Base-by-base conservation (phyloP, 495 filamentous ascomycete species). In the Parachaetomium inaequale region DNA sequence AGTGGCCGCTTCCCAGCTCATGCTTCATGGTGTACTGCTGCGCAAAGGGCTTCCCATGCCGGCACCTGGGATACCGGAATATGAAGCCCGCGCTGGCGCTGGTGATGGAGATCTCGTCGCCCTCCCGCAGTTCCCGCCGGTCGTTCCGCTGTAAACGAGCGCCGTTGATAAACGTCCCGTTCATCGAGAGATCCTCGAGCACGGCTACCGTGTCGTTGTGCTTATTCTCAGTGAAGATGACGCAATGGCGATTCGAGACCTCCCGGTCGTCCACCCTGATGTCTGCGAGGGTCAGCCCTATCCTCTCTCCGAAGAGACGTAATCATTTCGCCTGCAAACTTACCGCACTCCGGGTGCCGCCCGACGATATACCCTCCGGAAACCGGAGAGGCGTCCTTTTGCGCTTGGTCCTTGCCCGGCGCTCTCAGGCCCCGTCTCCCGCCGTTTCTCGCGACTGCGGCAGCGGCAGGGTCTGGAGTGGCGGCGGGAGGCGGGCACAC, bases 141-240 rank as follows among this genome's bases (percentile, higher is more conserved):
- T 96, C 90, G 72, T 98, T 99, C 50, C 94, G 87, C 15, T 93
- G 93, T 36, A 99, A 85, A 34, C 95, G 81, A 4, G 88, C 88
- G 65, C 96, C 91, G 68, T 97, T 97, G 55, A 99, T 88, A 72
- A 91, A 97, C 2, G 95, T 99, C 10, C 94, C 94, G 73, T 99
- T 99, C 70, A 86, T 93, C 21, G 95, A 98, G 17, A 97, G 79
- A 72, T 99, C 94, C 70, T 97, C 93, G 14, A 99, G 67, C 6
- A 97, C 81, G 5, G 92, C 95, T 29, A 95, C 77, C 0, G 84
- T 76, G 61, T 89, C 87, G n/a, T 89, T 89, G 36, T 86, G 86
- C 66, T 86, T 88, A 65, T 91, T 90, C 77, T 98, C 95, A 40
- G 83, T 85, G 69, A 96, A 99, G 47, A 99, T 70, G 14, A 98